Evolutionary conservation across 352 stramenopile genomes (phyloP), one percentile per base, ranked within the genome.

Genomic region (Globisporangium heterothallicum): DNA sequence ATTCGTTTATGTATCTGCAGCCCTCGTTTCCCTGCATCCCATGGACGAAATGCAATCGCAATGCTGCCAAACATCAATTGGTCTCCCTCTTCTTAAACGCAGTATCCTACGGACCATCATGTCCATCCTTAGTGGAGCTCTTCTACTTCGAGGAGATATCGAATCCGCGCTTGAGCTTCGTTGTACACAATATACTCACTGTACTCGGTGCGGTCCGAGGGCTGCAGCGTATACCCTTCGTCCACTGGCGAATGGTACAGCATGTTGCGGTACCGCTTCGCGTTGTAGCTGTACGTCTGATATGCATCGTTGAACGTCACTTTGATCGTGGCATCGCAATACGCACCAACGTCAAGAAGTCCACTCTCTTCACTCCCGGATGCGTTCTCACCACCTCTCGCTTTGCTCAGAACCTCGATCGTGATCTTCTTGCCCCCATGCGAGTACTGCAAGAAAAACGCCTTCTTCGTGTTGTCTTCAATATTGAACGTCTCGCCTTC

Each of bases 191-290:
- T 62, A 40, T 56, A 56, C 21, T 62, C 55, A 41, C 41, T 56
- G 41, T 62, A 62, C 30, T 68, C 50, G 12, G 53, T 43, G 2
- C 50, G 24, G 2, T 54, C 14, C 0, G 50, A 36, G 2, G 41
- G 14, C 41, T 65, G 43, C 26, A 72, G 27, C 38, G 49, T 35
- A 40, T 70, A 78, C 3, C 46, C 69, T 14, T 64, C 58, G 22
- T 55, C 63, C 2, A 72, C 1, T 0, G 49, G 35, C 1, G 53
- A 63, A 5, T 25, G 51, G 27, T 42, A 25, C 48, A 58, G 61
- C 13, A 63, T 58, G 51, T 86, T 86, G 46, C 72, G 74, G 50
- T 84, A 75, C 2, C 78, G 68, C 61, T 86, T 82, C 27, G 49
- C 65, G 12, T 58, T 50, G 63, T 74, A 89, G 14, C 53, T 61